phyloP scores from a whole-genome alignment of 345 rosid species.

The Camelina sativa region DNA sequence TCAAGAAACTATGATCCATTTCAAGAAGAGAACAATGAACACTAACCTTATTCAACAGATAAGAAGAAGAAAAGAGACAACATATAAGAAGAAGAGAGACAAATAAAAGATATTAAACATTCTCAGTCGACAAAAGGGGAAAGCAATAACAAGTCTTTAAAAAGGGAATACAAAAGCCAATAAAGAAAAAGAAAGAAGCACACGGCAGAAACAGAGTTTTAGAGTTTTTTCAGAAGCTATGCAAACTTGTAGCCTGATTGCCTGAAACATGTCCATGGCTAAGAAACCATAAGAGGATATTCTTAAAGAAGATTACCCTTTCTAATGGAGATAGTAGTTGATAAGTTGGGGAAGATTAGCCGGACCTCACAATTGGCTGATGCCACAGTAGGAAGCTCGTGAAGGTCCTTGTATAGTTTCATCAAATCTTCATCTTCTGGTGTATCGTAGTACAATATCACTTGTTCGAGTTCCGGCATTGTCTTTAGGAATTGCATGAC shows the following conservation, averaged over 20 bases:
- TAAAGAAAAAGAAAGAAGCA: too few species aligned
- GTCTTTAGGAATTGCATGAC: neutral
- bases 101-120: too few species aligned
- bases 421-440: neutral
- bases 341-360: neutral
- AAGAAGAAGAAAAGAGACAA: too few species aligned
- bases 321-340: neutral
- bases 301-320: neutral
- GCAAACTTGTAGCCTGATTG: neutral
- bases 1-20: too few species aligned
- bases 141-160: too few species aligned
- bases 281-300: neutral
- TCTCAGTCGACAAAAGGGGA: too few species aligned
- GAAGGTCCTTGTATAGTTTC: neutral
- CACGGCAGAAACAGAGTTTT: neutral
- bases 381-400: neutral
- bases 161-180: too few species aligned
- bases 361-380: neutral
- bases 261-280: neutral
- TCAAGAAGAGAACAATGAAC: too few species aligned
- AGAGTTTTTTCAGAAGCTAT: neutral
- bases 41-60: too few species aligned
- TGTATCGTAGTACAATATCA: neutral
- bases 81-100: too few species aligned
- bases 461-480: constrained; percentile 6